Base-by-base conservation (phyloP, 2,329 filamentous ascomycete species). In the Aspergillus cejpii region DNA sequence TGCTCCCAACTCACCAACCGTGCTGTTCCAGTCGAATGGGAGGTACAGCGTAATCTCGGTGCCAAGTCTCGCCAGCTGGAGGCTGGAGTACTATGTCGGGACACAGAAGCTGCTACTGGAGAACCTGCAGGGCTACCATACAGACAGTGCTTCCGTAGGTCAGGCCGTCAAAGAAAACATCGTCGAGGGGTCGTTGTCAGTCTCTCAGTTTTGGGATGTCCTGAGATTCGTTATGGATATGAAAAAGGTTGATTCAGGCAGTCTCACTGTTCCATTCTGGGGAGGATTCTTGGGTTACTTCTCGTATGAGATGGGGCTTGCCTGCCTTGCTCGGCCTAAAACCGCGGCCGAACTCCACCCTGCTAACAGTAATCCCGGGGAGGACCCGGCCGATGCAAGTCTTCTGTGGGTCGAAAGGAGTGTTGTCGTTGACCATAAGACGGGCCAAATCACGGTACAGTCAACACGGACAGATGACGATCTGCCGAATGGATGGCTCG, bases 251-350 rank as follows among this genome's bases (percentile, higher is more conserved):
- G 49, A 53, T 14, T 55, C 53, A 14, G 68, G 67, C 1, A 59
- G 63, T 49, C 29, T 40, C 3, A 50, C 65, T 1, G 58, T 70
- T 15, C 72, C 85, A 0, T 95, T 94, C 61, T 80, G 86, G 66
- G 89, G 87, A 41, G 89, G 89, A 0, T 82, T 94, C 47, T 80
- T 94, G 68, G 89, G 89, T 0, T 94, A 84, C 57, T 77, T 88
- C 40, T 88, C 86, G 0, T 94, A 95, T 49, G 89, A 95, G 63
- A 80, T 89, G 61, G 87, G 87, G 0, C 70, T 94, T 1, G 71
- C 64, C 5, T 59, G 64, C 39, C 52, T 80, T 75, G 14, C 81
- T 81, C 65, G 63, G 38, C 56, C 62, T 2, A 59, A 61, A 51
- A 56, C 51, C 44, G 44, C 34, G 38, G 48, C 31, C 23, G 37